Evolutionary conservation across 179 eudicot genomes (phyloP).

Genomic region (Beta lomatogona): DNA sequence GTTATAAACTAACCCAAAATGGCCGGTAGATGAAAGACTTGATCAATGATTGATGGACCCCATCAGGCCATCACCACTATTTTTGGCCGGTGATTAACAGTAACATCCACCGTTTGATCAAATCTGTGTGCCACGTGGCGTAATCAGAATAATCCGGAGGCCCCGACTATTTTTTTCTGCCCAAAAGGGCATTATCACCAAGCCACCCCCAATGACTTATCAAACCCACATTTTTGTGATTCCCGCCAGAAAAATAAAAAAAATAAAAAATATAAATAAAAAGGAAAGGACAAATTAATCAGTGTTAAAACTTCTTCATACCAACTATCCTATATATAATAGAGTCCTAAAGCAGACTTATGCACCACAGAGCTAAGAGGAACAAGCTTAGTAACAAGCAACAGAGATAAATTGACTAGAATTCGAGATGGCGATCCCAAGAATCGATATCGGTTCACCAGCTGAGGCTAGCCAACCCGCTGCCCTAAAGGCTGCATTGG

Average conservation of each 20-base stretch:
- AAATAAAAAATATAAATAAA: not conserved
- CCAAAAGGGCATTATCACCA: conserved; percentile 4
- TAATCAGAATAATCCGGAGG: conserved; percentile 31
- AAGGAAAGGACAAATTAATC: not conserved
- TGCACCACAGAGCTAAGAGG: conserved; percentile 32
- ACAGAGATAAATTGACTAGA: not conserved
- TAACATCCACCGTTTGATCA: conserved; percentile 30
- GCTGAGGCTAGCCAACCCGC: conserved; percentile 49
- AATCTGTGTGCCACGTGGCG: conserved; percentile 43
- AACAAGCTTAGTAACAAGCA: conserved; percentile 15
- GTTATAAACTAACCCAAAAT: conserved; percentile 25
- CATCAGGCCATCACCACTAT: conserved; percentile 28
- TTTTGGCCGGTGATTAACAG: conserved; percentile 37
- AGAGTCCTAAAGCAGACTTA: conserved; percentile 20
- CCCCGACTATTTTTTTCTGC: conserved; percentile 20
- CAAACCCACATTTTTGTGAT: not conserved
- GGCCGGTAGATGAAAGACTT: conserved; percentile 33
- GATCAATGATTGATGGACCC: conserved; percentile 35
- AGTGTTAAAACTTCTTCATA: not conserved
- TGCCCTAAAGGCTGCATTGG: conserved; percentile 62
- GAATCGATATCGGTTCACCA: conserved; percentile 53
- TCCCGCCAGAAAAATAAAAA: not conserved
- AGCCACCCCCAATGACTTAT: conserved; percentile 17
- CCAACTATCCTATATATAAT: conserved; percentile 29
- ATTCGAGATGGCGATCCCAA: conserved; percentile 51